phyloP scores from a whole-genome alignment of 441 rosid genomes.

The Bruguiera hainesii region DNA sequence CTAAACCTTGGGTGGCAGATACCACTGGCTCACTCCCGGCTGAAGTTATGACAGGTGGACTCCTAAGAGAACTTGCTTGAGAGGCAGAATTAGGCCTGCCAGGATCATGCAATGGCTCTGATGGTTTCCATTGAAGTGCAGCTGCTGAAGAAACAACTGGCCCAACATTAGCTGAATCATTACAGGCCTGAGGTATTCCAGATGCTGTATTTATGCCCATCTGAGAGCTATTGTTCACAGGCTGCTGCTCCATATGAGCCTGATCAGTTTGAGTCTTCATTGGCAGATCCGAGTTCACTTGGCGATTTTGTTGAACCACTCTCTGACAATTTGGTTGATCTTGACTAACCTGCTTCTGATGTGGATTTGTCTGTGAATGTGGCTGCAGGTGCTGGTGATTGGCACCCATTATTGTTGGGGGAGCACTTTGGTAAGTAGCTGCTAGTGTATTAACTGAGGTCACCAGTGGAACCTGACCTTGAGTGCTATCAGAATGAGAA shows the following conservation, averaged over 20 bases:
- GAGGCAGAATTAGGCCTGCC: constrained; percentile 37
- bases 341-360: constrained; percentile 67
- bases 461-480: constrained; percentile 55
- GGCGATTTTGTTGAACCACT: constrained; percentile 58
- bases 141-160: constrained; percentile 41
- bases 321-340: constrained; percentile 53
- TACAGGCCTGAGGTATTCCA: constrained; percentile 42
- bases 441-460: constrained; percentile 44
- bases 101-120: constrained; percentile 47
- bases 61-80: constrained; percentile 43
- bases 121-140: constrained; percentile 47
- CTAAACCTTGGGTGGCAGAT: constrained; percentile 51
- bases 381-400: constrained; percentile 65
- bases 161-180: constrained; percentile 41
- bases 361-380: constrained; percentile 34
- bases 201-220: constrained; percentile 32
- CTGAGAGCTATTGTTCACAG: constrained; percentile 39
- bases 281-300: constrained; percentile 42
- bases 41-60: constrained; percentile 40
- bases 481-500: constrained; percentile 54
- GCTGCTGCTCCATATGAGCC: constrained; percentile 44
- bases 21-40: constrained; percentile 47
- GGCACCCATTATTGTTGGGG: constrained; percentile 48
- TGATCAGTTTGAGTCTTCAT: constrained; percentile 61
- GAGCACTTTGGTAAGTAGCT: constrained; percentile 44